Evolutionary conservation across 805 yeast genomes (phyloP).

Genomic region (Kluyveromyces wickerhamii): DNA sequence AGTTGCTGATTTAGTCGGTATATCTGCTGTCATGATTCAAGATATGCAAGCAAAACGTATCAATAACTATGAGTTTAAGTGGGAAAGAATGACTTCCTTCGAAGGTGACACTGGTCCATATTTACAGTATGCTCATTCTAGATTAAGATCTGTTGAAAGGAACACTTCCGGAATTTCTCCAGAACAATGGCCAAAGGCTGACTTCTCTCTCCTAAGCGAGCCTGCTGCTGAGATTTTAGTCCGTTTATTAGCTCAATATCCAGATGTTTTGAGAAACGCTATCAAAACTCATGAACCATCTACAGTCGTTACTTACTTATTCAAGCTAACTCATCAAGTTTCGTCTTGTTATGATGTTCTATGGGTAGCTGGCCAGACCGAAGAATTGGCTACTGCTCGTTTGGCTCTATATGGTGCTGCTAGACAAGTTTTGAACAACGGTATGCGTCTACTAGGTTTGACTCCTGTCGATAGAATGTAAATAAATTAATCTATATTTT

Average conservation of each 20-base stretch:
- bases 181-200: slow-evolving; percentile 40
- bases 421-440: slow-evolving; percentile 80
- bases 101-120: slow-evolving; percentile 99
- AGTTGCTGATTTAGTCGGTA: slow-evolving; percentile 92
- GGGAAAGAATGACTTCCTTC: slow-evolving; percentile 97
- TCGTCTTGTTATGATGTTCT: slow-evolving; percentile 92
- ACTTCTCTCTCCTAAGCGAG: slow-evolving; percentile 58
- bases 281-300: slow-evolving; percentile 84
- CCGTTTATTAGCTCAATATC: slow-evolving; percentile 80
- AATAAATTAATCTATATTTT: too few relatives aligned
- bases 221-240: slow-evolving; percentile 62
- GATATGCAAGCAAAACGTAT: slow-evolving; percentile 97
- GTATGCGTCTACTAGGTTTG: slow-evolving; percentile 81
- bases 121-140: slow-evolving; percentile 95
- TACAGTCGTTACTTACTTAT: slow-evolving; percentile 86
- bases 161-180: slow-evolving; percentile 48
- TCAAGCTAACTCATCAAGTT: slow-evolving; percentile 86
- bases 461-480: slow-evolving; percentile 99
- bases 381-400: slow-evolving; percentile 81
- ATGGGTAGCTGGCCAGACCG: slow-evolving; percentile 95
- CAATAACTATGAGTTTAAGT: slow-evolving; percentile 91
- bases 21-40: slow-evolving; percentile 97
- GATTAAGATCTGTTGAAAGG: slow-evolving; percentile 91
- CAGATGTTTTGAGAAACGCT: slow-evolving; percentile 81
- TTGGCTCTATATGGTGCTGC: slow-evolving; percentile 87